These are phyloP conservation scores for Castanea sativa DNA, from an alignment of 306 rosid genomes.

Conservation along the genomic window DNA sequence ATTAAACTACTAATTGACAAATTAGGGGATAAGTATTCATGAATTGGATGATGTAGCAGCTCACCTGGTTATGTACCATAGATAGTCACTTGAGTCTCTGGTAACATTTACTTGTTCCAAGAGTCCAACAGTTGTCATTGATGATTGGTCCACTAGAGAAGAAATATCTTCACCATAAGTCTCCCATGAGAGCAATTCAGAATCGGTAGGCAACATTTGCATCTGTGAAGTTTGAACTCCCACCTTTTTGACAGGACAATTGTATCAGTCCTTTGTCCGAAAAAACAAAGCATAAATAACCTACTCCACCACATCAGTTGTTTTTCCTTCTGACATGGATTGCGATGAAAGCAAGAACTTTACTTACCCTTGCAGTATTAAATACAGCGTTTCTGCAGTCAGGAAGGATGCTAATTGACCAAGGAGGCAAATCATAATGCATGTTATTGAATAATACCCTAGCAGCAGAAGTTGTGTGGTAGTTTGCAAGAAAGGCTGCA, in stretches of 20 bases:
- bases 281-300: constrained; percentile 7
- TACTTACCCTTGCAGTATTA: constrained; percentile 84
- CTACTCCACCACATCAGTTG: constrained; percentile 8
- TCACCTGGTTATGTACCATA: constrained; percentile 95
- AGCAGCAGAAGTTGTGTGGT: constrained; percentile 51
- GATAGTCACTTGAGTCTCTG: constrained; percentile 80
- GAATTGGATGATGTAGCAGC: constrained; percentile 10
- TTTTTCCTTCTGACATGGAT: not conserved
- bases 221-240: constrained; percentile 59
- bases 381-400: constrained; percentile 73
- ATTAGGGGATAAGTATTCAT: not conserved
- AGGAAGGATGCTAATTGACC: constrained; percentile 98
- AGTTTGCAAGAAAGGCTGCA: constrained; percentile 89
- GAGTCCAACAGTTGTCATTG: constrained; percentile 57
- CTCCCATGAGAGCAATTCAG: constrained; percentile 70
- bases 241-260: constrained; percentile 52
- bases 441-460: constrained; percentile 64
- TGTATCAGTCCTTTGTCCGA: constrained; percentile 21
- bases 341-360: not conserved
- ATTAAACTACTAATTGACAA: not conserved
- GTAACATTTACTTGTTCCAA: constrained; percentile 80
- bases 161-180: constrained; percentile 69
- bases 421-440: constrained; percentile 81
- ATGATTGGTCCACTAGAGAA: constrained; percentile 60
- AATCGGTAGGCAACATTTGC: constrained; percentile 63